These are phyloP conservation scores for Neurospora africana DNA, from an alignment of 495 filamentous ascomycete species.

Conservation along the genomic window DNA sequence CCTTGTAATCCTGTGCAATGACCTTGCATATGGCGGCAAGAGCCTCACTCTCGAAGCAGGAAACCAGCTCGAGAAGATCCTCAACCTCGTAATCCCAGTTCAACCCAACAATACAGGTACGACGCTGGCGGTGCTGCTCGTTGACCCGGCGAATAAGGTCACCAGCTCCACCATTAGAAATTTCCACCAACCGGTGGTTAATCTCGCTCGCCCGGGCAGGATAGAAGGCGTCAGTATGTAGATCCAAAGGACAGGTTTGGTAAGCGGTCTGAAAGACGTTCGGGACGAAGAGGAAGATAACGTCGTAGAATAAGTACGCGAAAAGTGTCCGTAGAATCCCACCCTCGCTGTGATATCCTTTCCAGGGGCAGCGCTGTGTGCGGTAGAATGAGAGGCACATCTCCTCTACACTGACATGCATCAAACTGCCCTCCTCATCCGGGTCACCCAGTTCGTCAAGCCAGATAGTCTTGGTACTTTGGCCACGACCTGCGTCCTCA, in stretches of 20 bases:
- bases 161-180: conserved; percentile 63
- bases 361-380: conserved; percentile 74
- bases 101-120: conserved; percentile 78
- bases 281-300: conserved; percentile 86
- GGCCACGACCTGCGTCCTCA: conserved; percentile 32
- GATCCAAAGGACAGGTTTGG: conserved; percentile 86
- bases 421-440: conserved; percentile 48
- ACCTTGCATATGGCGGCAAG: conserved; percentile 82
- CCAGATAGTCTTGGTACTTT: conserved; percentile 77
- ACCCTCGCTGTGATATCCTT: conserved; percentile 88
- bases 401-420: conserved; percentile 54
- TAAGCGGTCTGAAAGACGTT: conserved; percentile 95
- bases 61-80: conserved; percentile 74
- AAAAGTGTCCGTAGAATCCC: conserved; percentile 86
- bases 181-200: conserved; percentile 75
- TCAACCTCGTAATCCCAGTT: conserved; percentile 79
- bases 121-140: conserved; percentile 49
- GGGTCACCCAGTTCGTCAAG: conserved; percentile 58
- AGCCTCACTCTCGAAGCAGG: conserved; percentile 67
- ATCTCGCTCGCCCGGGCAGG: conserved; percentile 76
- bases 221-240: conserved; percentile 92
- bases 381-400: conserved; percentile 89
- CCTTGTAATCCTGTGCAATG: conserved; percentile 86
- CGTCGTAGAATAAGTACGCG: conserved; percentile 84
- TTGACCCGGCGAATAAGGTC: conserved; percentile 58